These are phyloP conservation scores for Pseudocercospora vitis DNA, from an alignment of 2,329 filamentous ascomycete species.

Conservation along the genomic window DNA sequence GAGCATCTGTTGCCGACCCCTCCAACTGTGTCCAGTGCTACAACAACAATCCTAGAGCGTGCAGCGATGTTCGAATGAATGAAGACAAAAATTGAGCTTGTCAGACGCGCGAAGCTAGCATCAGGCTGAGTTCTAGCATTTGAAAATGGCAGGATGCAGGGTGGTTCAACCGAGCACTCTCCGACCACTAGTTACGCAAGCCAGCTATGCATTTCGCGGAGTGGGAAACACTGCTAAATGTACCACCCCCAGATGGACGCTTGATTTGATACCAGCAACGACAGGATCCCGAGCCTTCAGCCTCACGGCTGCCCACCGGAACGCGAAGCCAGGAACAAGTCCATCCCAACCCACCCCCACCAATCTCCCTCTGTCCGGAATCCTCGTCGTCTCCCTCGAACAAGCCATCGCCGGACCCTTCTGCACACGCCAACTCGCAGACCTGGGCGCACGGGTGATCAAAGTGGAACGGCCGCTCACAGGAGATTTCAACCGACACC, in stretches of 20 bases:
- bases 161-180: background rate
- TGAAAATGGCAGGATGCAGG: background rate
- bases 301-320: background rate
- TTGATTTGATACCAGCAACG: no score
- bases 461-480: conserved; percentile 43
- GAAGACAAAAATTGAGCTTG: background rate
- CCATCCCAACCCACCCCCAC: background rate
- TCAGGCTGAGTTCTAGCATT: background rate
- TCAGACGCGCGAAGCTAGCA: background rate
- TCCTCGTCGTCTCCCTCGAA: conserved; percentile 31
- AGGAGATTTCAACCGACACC: conserved; percentile 34
- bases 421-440: conserved; percentile 47
- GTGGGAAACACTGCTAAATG: background rate
- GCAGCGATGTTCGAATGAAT: background rate
- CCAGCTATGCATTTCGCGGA: background rate
- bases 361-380: conserved; percentile 30
- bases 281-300: background rate
- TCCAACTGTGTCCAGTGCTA: background rate
- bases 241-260: no score
- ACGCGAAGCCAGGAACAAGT: background rate
- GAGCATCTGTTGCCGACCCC: background rate
- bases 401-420: conserved; percentile 35
- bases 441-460: conserved; percentile 47
- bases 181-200: background rate
- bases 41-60: background rate